Evolutionary conservation across 225 moss, liverwort and hornwort species (phyloP).

Genomic region (Bryum argenteum): DNA sequence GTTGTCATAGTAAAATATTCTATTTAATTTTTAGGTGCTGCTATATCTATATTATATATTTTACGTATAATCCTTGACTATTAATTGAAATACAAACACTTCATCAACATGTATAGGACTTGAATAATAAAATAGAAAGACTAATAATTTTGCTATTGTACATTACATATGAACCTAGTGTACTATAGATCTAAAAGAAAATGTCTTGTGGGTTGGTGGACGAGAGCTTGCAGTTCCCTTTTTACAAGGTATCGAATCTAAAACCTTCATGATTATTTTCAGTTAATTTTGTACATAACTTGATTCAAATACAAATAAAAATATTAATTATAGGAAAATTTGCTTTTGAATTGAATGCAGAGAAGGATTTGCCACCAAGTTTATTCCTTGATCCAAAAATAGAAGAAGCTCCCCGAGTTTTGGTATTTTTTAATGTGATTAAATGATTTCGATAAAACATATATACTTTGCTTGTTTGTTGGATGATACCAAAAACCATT

Average conservation of each 20-base stretch:
- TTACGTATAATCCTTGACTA: too few relatives aligned
- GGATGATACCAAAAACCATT: too few relatives aligned
- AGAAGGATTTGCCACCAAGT: constrained; percentile 29
- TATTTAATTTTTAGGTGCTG: too few relatives aligned
- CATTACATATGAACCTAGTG: constrained; percentile 41
- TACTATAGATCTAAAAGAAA: constrained; percentile 73
- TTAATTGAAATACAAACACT: neutral
- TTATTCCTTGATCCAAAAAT: neutral
- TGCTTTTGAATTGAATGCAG: constrained; percentile 5
- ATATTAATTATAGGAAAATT: neutral
- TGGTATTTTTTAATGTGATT: neutral
- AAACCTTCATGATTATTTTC: neutral
- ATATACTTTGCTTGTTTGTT: too few relatives aligned
- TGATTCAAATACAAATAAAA: neutral
- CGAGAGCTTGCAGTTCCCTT: constrained; percentile 74
- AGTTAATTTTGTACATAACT: neutral
- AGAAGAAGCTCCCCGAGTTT: neutral
- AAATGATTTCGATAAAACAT: too few relatives aligned
- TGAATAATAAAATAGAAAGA: neutral
- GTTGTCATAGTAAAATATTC: too few relatives aligned
- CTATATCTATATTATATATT: too few relatives aligned
- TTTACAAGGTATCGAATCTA: constrained; percentile 54
- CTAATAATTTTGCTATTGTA: neutral
- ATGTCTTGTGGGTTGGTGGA: constrained; percentile 70
- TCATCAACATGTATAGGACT: neutral